Evolutionary conservation across 75 land plant species (phyloP), one percentile per base, ranked within the genome.

Genomic region (Isoetes taiwanensis): DNA sequence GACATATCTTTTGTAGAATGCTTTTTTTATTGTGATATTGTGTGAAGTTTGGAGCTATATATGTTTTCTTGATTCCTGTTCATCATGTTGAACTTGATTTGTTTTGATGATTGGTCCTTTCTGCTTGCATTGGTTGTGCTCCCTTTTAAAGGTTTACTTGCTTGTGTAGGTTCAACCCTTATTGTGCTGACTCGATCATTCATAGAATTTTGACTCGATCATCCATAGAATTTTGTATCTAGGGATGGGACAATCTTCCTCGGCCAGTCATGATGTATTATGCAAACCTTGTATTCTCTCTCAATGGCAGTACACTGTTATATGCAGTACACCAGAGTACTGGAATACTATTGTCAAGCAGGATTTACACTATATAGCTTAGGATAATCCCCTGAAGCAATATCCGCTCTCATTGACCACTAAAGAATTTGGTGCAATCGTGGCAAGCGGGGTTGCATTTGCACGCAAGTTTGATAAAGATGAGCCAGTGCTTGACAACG

Each of bases 211-310:
- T n/a, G n/a, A n/a, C 86, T 0, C 61, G 90, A 4, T 3, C 72
- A 0, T 82, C 82, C 42, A 59, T 79, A 1, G 90, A 82, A 26
- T 82, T 61, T 54, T 71, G 66, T 39, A 66, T 76, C 16, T 66
- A 70, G 70, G 90, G 86, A 1, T 85, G 86, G 86, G 90, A 85
- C 63, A 82, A 82, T 56, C 75, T 82, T 21, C 86, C 90, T 27
- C 62, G 90, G 12, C 74, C 70, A 11, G 58, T 74, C 4, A 78
- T 85, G 5, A 79, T 85, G 83, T 85, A 79, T 67, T 77, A 79
- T 34, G 64, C 80, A 9, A 85, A 85, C 34, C 70, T 85, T 43
- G 23, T 79, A 1, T 85, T 80, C 11, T 82, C 90, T 0, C 90
- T 80, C 0, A 83, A 82, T 66, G 80, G 80, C 37, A 82, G 82